Evolutionary conservation across 2,329 filamentous ascomycete genomes (phyloP), one percentile per base, ranked within the genome.

Genomic region (Botrytis porri): DNA sequence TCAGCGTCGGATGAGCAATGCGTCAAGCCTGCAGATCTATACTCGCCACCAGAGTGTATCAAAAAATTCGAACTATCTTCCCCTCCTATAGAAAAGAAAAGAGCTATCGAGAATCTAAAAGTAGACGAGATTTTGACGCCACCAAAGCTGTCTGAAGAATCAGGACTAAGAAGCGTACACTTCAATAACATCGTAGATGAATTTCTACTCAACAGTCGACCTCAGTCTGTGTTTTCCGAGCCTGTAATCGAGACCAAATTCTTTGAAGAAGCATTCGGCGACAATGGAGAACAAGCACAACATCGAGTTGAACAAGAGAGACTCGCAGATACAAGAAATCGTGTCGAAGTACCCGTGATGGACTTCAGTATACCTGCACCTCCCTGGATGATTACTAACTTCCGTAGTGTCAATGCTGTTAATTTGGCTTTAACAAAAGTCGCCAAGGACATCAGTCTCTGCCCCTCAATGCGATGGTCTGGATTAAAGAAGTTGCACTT

Each of bases 21-120:
- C 54, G 83, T 90, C 22, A 92, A 90, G 75, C 87, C 97, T 35
- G 84, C 87, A 5, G 92, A 97, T 77, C 84, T 98, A 48, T 78
- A 76, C 54, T 72, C 74, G 3, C 73, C 77, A 41, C 65, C 76
- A 10, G 75, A 69, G 41, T 77, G 66, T 62, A 25, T 76, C 7
- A 71, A 74, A 16, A 69, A 70, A n/a, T 64, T 43, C 14, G 12
- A 51, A 8, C 35, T 72, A 54, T 69, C 73, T 14, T 67, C 65
- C 1, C 25, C 75, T 18, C 51, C 71, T n/a, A 14, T 61, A n/a
- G 70, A 75, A 45, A 22, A 35, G 14, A 63, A 69, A 57, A 67
- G 70, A 54, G 78, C 73, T 32, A 48, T 59, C 16, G 74, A 77
- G 51, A 71, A 77, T 51, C 66, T 78, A 25, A 81, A 80, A 70